A percentile compares a stretch with the other conserved stretches of the same genome.
Evolutionary conservation across 2,329 filamentous ascomycete genomes (phyloP).

Genomic region (Aurifilum marmelostoma): DNA sequence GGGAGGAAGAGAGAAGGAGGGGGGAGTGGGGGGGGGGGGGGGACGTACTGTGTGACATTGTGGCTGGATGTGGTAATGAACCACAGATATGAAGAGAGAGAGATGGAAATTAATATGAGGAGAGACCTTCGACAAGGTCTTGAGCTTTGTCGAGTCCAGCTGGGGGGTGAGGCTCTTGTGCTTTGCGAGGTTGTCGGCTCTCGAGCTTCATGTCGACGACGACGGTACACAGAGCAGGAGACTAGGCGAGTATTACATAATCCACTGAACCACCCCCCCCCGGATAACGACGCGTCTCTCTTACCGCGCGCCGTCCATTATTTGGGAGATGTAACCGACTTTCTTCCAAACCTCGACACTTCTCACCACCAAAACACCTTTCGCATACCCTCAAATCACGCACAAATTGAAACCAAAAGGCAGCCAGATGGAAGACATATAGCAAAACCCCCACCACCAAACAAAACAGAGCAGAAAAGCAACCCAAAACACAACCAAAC

Average conservation of each 20-base stretch:
- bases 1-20: background rate
- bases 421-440: conserved; percentile 3
- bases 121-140: background rate
- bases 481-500: background rate
- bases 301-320: background rate
- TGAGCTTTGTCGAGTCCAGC: background rate
- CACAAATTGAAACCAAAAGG: background rate
- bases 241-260: background rate
- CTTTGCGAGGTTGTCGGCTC: background rate
- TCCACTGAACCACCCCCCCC: background rate
- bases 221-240: background rate
- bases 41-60: conserved; percentile 51
- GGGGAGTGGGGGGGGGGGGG: too few species aligned
- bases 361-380: background rate
- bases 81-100: background rate
- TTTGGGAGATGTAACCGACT: background rate
- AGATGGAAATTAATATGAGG: too few species aligned
- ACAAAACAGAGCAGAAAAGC: background rate
- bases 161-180: background rate
- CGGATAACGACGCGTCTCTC: conserved; percentile 1
- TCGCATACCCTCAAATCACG: background rate
- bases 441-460: background rate
- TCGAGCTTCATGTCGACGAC: background rate
- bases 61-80: conserved; percentile 18
- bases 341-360: background rate